A percentile compares a stretch with the other conserved stretches of the same genome.
These are phyloP conservation scores for Lepidium aucheri DNA, from an alignment of 345 rosid species.

Conservation along the genomic window DNA sequence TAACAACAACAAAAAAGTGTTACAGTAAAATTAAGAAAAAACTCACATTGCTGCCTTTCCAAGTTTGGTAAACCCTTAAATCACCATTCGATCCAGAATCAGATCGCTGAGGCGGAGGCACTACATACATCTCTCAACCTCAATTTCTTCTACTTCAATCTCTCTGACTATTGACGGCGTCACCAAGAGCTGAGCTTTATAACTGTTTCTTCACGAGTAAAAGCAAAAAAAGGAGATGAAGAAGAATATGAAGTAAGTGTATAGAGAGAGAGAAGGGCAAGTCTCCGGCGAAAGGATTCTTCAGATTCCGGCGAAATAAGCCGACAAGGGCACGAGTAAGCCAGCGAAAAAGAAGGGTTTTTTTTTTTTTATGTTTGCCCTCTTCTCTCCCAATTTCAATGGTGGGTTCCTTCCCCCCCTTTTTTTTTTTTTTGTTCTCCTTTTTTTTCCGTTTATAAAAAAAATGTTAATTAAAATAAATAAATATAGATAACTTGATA, in stretches of 20 bases:
- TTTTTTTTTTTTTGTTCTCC: background rate
- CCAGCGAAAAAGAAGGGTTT: conserved; percentile 22
- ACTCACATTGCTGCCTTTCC: conserved; percentile 96
- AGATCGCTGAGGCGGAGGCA: conserved; percentile 78
- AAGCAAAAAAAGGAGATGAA: background rate
- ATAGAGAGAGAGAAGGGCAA: background rate
- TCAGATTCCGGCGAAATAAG: conserved; percentile 30
- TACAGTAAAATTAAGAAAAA: background rate
- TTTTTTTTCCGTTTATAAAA: too few species aligned
- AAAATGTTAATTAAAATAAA: too few species aligned
- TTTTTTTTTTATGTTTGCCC: background rate
- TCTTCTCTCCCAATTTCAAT: conserved; percentile 21
- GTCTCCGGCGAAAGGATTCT: conserved; percentile 22
- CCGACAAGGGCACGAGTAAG: conserved; percentile 33
- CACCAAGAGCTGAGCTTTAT: conserved; percentile 18
- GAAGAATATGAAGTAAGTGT: background rate
- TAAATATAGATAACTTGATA: background rate
- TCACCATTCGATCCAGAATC: conserved; percentile 55
- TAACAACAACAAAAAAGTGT: background rate
- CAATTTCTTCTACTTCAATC: background rate
- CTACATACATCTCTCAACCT: conserved; percentile 66
- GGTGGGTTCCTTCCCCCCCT: conserved; percentile 22
- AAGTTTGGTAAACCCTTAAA: conserved; percentile 67
- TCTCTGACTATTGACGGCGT: conserved; percentile 3
- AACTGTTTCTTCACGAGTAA: background rate